phyloP scores from a whole-genome alignment of 495 filamentous ascomycete genomes.

The Cudoniella acicularis region DNA sequence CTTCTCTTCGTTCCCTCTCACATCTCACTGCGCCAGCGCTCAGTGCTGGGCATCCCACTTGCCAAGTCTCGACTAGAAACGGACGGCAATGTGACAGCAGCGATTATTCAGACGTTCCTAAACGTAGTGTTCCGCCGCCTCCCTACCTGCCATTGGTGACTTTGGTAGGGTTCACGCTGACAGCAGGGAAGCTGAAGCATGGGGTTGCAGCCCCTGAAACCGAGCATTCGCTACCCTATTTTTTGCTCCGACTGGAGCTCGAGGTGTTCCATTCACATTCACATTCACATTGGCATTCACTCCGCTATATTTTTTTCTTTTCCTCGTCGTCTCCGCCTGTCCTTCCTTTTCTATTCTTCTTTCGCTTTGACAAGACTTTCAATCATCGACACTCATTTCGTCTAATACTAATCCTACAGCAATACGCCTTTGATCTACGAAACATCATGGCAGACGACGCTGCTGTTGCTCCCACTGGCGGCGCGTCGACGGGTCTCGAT shows the following conservation, averaged over 20 bases:
- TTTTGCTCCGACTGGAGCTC: no score
- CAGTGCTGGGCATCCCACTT: no score
- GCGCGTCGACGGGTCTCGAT: background rate
- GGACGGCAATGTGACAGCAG: background rate
- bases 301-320: no score
- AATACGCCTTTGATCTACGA: background rate
- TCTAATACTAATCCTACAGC: background rate
- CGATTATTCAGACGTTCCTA: background rate
- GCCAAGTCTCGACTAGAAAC: background rate
- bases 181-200: no score
- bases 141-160: no score
- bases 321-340: background rate
- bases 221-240: no score
- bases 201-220: no score
- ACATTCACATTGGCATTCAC: no score
- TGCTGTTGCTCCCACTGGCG: background rate
- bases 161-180: background rate
- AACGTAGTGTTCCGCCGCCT: background rate
- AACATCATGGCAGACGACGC: conserved; percentile 13
- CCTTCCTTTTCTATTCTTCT: background rate
- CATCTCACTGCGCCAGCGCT: background rate
- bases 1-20: background rate
- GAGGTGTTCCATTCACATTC: no score
- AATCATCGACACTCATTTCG: background rate
- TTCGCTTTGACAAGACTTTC: background rate